Evolutionary conservation across 192 early-diverging fungal species (phyloP).

Genomic region (Coemansia sp.): DNA sequence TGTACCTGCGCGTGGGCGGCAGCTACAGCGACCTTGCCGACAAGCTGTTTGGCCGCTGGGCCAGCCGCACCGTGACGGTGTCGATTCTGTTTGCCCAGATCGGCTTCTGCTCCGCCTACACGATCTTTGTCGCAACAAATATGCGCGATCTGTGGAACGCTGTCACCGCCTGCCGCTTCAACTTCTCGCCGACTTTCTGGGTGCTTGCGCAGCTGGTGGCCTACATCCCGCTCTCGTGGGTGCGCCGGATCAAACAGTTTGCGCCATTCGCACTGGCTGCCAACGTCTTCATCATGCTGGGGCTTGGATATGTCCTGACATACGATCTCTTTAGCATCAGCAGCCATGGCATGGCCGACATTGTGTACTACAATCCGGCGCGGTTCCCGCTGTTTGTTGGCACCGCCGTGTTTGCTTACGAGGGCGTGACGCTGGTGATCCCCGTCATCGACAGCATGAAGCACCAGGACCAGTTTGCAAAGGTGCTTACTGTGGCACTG

Average conservation of each 20-base stretch:
- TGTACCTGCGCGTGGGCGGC: slow-evolving; percentile 59
- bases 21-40: slow-evolving; percentile 68
- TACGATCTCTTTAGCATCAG: slow-evolving; percentile 60
- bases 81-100: slow-evolving; percentile 72
- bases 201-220: slow-evolving; percentile 73
- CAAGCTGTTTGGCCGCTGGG: slow-evolving; percentile 59
- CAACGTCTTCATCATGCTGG: slow-evolving; percentile 88
- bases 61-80: slow-evolving; percentile 60
- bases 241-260: slow-evolving; percentile 88
- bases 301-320: slow-evolving; percentile 81
- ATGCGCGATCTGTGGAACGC: slow-evolving; percentile 66
- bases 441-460: slow-evolving; percentile 80
- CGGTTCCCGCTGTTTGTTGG: slow-evolving; percentile 88
- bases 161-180: slow-evolving; percentile 63
- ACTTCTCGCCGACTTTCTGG: slow-evolving; percentile 69
- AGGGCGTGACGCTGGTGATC: slow-evolving; percentile 82
- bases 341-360: slow-evolving; percentile 56
- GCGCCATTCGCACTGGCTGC: slow-evolving; percentile 85
- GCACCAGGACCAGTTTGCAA: slow-evolving; percentile 77
- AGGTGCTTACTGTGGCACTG: slow-evolving; percentile 74
- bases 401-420: slow-evolving; percentile 90
- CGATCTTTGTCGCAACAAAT: slow-evolving; percentile 87
- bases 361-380: slow-evolving; percentile 72
- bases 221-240: slow-evolving; percentile 83
- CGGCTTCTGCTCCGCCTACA: slow-evolving; percentile 88